Base-by-base conservation (phyloP, 345 rosid species). In the Brassica rapa region DNA sequence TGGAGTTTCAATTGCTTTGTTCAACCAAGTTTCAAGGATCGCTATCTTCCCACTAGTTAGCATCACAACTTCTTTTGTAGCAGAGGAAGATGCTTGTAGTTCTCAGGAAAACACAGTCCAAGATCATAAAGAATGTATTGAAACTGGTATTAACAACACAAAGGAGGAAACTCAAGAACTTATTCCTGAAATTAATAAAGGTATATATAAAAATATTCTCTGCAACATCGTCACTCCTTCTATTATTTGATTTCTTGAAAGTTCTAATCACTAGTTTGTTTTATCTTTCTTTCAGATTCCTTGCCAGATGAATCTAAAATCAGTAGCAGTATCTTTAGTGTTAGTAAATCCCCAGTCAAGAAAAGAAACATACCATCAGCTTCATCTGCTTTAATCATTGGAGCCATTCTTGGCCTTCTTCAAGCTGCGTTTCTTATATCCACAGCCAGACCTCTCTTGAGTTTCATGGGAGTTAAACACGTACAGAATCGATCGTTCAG, bases 21-120 rank as follows among this genome's bases (percentile, higher is more conserved):
- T 95, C 83, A 95, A 90, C 84, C 98, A 93, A 88, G 90, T 93
- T 66, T 93, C 99, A 1, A 90, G 97, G 72, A 88, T 95, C 53
- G 96, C 98, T 3, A 91, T 93, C 57, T 95, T 95, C 80, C 99
- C 99, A 0, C 93, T 93, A 2, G 99, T 95, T 51, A 93, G 99
- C 62, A 82, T 93, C 79, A 95, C 99, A 3, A 95, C 99, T 24
- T 95, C 99, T 39, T 91, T 93, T 76, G 99, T 95, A 60, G 99
- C 99, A 1, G 98, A 93, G 87, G 99, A 95, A 89, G 98, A 93
- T 84, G 81, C 96, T 70, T 76, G 46, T 72, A 67, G 39, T 67
- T 71, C 81, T 62, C 61, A 46, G 68, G 56, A 57, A 70, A 57
- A 57, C 59, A 56, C 72, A 10, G 81, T 43, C 35, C 77, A 76